A percentile compares a stretch with the other conserved stretches of the same genome.
Evolutionary conservation across 495 filamentous ascomycete genomes (phyloP).

Genomic region (Cairneyella variabilis): DNA sequence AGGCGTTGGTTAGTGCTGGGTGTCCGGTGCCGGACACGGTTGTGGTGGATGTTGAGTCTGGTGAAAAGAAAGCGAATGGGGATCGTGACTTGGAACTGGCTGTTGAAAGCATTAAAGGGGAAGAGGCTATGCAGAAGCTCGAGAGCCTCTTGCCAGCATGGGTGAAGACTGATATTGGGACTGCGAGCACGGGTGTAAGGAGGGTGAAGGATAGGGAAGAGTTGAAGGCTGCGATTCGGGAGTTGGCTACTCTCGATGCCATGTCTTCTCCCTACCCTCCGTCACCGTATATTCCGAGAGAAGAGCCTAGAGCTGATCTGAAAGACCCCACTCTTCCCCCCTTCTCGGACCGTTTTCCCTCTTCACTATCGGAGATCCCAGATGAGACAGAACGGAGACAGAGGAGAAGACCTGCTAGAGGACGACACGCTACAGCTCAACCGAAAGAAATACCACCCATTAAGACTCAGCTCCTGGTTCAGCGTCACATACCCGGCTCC

Average conservation of each 20-base stretch:
- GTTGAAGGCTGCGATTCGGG: neutral
- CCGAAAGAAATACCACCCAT: no score
- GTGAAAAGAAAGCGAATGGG: no score
- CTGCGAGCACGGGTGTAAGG: neutral
- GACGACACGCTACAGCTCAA: no score
- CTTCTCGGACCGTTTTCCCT: no score
- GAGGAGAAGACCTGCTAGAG: no score
- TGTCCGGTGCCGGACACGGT: constrained; percentile 5
- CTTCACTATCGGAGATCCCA: no score
- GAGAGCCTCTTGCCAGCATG: constrained; percentile 1
- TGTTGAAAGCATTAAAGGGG: neutral
- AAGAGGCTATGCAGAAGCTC: no score
- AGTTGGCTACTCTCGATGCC: neutral
- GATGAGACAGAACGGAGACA: neutral
- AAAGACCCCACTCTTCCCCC: no score
- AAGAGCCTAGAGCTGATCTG: no score
- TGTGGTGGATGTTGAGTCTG: neutral
- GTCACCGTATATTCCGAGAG: no score
- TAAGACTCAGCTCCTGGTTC: neutral
- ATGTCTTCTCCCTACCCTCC: no score
- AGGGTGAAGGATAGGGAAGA: neutral
- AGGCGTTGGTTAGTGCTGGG: neutral
- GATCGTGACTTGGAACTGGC: neutral
- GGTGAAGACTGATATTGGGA: constrained; percentile 4
- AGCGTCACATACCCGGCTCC: neutral